These are phyloP conservation scores for Auriculariales sp. DNA, from an alignment of 768 basidiomycete species.

Conservation along the genomic window DNA sequence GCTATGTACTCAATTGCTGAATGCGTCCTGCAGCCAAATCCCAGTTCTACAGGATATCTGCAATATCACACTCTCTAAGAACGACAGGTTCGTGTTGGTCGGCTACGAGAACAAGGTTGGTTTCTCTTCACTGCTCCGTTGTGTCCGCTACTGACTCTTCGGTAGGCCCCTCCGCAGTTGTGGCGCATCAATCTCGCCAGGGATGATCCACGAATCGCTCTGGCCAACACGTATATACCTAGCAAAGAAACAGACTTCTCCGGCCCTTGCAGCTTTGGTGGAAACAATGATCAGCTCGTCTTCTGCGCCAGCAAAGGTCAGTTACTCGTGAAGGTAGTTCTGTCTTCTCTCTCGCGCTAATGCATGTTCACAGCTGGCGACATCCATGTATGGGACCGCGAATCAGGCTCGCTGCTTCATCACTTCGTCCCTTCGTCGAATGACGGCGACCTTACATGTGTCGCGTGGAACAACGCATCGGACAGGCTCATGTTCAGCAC, in stretches of 20 bases:
- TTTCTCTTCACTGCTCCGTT: too few species aligned
- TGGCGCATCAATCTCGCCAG: constrained; percentile 11
- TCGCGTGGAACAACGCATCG: constrained; percentile 10
- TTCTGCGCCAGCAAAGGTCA: constrained; percentile 10
- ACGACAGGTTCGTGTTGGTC: constrained; percentile 46
- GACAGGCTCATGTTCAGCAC: constrained; percentile 9
- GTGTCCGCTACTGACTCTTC: neutral
- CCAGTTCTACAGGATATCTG: constrained; percentile 61
- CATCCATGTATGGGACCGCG: constrained; percentile 11
- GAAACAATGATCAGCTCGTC: constrained; percentile 9
- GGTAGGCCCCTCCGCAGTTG: constrained; percentile 12
- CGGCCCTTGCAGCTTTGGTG: constrained; percentile 10
- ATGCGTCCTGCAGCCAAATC: constrained; percentile 33
- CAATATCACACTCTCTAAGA: constrained; percentile 48
- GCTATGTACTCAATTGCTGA: neutral
- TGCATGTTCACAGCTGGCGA: constrained; percentile 5
- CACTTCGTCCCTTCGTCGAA: too few species aligned
- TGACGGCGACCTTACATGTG: constrained; percentile 9
- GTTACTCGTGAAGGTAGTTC: too few species aligned
- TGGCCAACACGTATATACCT: constrained; percentile 8
- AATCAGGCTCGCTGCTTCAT: constrained; percentile 8
- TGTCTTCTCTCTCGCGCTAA: neutral
- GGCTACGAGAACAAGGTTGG: constrained; percentile 60
- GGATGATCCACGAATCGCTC: constrained; percentile 11
- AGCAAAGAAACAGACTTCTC: constrained; percentile 7